Evolutionary conservation across 2,329 filamentous ascomycete genomes (phyloP), one percentile per base, ranked within the genome.

Genomic region (Fusarium beomiforme): DNA sequence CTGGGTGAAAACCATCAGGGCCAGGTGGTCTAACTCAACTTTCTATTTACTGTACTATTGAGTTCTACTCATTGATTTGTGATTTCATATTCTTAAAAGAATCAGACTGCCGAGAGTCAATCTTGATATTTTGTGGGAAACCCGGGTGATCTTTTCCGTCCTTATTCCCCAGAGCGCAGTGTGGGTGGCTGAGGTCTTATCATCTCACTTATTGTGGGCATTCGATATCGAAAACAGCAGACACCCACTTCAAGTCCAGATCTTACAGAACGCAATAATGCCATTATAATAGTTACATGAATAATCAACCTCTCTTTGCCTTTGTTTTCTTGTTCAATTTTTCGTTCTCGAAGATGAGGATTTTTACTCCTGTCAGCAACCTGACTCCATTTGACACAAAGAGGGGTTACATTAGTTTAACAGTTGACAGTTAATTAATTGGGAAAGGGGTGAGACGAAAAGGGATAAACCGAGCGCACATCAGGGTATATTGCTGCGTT

Each of bases 121-220:
- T 65, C 63, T 46, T 46, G 49, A 33, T 37, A 36, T 44, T 51
- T 61, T 67, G 44, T 66, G 61, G 39, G 41, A 59, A 66, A 24
- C 34, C 34, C 13, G 33, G 67, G 26, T 59, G 68, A 68, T 70
- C 33, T 39, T 43, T 68, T 64, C 62, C 63, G 16, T 43, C 13
- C 37, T 33, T 46, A 29, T 41, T 50, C 29, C 58, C 57, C 34
- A 56, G 23, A 33, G 14, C 53, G 36, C 63, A 71, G 58, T 71
- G 67, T 37, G 50, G 24, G 46, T 59, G 50, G 58, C 67, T 68
- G 41, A 56, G 53, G 29, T 16, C 42, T 36, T 33, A 43, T 50
- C 16, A 47, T 55, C 33, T 51, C 44, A 61, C 42, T 19, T 43
- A 13, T 31, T 62, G 57, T 62, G 24, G 41, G 23, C 13, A 31